These are phyloP conservation scores for Arctostaphylos glauca DNA, from an alignment of 148 eudicot genomes.

Conservation along the genomic window DNA sequence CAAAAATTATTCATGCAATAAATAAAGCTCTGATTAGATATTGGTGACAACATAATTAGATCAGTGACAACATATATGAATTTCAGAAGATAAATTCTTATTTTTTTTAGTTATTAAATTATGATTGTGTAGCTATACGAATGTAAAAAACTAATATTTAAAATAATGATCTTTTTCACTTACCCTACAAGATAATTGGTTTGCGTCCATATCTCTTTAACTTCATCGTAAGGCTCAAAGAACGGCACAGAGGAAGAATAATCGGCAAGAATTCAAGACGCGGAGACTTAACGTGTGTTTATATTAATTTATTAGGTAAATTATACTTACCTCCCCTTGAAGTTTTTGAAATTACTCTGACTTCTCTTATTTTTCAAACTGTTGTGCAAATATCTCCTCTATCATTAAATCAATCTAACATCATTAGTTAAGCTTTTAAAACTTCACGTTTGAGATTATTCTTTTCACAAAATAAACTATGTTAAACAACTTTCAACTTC, in stretches of 20 bases:
- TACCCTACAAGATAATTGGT: not conserved
- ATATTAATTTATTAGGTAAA: no score
- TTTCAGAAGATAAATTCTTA: not conserved
- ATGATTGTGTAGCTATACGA: not conserved
- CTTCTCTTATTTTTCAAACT: no score
- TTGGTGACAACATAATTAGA: not conserved
- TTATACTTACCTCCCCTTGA: no score
- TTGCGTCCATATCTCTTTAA: not conserved
- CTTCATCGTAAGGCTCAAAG: not conserved
- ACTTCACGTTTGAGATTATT: no score
- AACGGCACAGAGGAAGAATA: not conserved
- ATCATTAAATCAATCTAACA: no score
- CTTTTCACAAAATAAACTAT: no score
- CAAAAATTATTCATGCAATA: not conserved
- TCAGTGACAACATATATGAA: not conserved
- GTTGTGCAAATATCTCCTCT: no score
- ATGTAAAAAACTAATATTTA: not conserved
- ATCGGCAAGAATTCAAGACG: not conserved
- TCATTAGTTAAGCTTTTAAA: no score
- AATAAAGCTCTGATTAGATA: not conserved
- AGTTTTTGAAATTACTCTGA: no score
- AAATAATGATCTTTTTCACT: not conserved
- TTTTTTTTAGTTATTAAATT: not conserved
- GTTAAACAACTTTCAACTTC: no score
- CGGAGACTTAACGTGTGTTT: not conserved